Base-by-base conservation (phyloP, 345 rosid genomes). In the Sisymbrium altissimum region DNA sequence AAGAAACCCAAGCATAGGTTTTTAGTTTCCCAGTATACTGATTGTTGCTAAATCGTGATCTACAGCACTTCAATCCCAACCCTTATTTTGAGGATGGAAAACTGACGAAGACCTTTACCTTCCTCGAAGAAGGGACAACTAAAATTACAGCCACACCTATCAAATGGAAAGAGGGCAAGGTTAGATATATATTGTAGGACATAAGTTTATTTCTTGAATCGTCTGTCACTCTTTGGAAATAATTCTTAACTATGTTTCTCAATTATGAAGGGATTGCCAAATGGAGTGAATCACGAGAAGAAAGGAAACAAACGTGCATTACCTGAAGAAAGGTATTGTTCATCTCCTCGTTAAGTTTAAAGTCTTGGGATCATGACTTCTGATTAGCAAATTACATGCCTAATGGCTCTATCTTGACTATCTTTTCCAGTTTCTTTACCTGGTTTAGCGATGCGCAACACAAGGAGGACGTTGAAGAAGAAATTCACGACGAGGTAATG, bases 151-250 rank as follows among this genome's bases (percentile, higher is more conserved):
- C 90, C 48, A 88, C 97, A 5, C 71, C 84, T 38, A 92, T 92
- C 68, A 88, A 83, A 67, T 95, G 97, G 97, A 95, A 92, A 80
- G 93, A 87, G 78, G 96, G 97, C 68, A 85, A 81, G 88, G 99
- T 19, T 14, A 11, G 10, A 38, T 18, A 39, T 18, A 21, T 15
- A 41, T 17, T 3, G 30, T 33, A 17, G n/a, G 30, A 2, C 6
- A 9, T 11, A 1, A 5, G 27, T 56, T 36, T 39, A 36, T n/a
- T 54, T 9, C 58, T 7, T 75, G 9, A 43, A 64, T 44, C 72
- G 1, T 61, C 43, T 76, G 0, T 61, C 56, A 27, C 10, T 50
- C 13, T n/a, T 17, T 60, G 9, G 67, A 44, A n/a, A 46, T 45
- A 19, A 3, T 3, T 72, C 23, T 73, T 44, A 55, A 61, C 76